A percentile compares a stretch with the other conserved stretches of the same genome.
phyloP scores from a whole-genome alignment of 2,329 filamentous ascomycete genomes.

The Alternaria sp. region DNA sequence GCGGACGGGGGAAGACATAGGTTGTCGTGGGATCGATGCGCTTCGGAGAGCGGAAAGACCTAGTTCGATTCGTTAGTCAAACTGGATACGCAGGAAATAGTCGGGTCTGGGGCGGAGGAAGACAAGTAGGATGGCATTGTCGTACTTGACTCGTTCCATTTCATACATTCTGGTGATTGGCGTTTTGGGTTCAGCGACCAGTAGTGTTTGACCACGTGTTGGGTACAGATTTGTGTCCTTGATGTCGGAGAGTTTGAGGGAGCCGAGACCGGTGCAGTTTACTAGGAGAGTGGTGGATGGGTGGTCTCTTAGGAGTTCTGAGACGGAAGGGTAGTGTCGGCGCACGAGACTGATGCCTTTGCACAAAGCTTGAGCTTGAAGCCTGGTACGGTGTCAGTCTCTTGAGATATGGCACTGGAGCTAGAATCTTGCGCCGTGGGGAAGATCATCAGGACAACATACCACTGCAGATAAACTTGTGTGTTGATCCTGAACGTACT shows the following conservation, averaged over 20 bases:
- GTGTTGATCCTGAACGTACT: constrained; percentile 50
- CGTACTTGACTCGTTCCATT: constrained; percentile 19
- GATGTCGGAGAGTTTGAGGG: constrained; percentile 81
- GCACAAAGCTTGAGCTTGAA: constrained; percentile 70
- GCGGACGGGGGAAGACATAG: constrained; percentile 54
- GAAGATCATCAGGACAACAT: constrained; percentile 1
- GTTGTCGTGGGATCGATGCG: constrained; percentile 52
- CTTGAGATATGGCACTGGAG: no score
- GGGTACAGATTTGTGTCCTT: constrained; percentile 76
- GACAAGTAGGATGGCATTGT: background rate
- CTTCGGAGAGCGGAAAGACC: constrained; percentile 50
- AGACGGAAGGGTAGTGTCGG: constrained; percentile 65
- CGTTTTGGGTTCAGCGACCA: constrained; percentile 63
- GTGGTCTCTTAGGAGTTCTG: constrained; percentile 68
- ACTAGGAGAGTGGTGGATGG: constrained; percentile 73
- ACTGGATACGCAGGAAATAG: background rate
- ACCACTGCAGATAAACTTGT: constrained; percentile 48
- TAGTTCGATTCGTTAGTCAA: background rate
- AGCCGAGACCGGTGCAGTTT: constrained; percentile 84
- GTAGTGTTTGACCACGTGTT: constrained; percentile 77
- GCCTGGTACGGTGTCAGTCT: constrained; percentile 22
- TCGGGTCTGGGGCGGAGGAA: background rate
- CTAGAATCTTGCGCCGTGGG: no score
- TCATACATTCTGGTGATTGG: constrained; percentile 51
- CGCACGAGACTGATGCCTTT: constrained; percentile 67